Base-by-base conservation (phyloP, 129 eudicot species). In the Tanacetum coccineum region DNA sequence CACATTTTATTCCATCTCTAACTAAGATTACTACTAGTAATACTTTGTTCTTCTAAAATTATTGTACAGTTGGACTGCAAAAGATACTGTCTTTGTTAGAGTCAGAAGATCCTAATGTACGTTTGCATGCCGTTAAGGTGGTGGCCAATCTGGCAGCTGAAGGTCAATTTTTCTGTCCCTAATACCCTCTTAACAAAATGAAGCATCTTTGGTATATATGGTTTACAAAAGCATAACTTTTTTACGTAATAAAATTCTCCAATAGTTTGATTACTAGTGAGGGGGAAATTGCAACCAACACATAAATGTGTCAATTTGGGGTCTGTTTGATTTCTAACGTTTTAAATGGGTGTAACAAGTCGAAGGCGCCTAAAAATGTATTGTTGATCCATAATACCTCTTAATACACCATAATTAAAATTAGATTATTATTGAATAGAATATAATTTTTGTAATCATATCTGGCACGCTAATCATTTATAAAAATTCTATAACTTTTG, bases 141-240 rank as follows among this genome's bases (percentile, higher is more conserved):
- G 91, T 90, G 51, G 97, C 97, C 57, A 90, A 90, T 79, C 87
- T 90, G 64, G 97, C 97, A 64, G 97, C 97, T 70, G 95, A 90
- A 90, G 97, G 97, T 90, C 40, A 59, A 26, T 26, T 14, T 28
- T 59, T 17, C 30, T 26, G n/a, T 59, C 64, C 18, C 45, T 13
- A 28, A 4, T 6, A 59, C 64, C 39, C 44, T 26, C 63, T 59
- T 28, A 20, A 59, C 64, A 28, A 15, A 25, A 59, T 54, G 26
- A 21, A 55, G 5, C 60, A 55, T 10, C 3, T 26, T 55, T 25
- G 7, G 4, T 26, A 11, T 2, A 59, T 22, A 26, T 59, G 32
- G 30, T 28, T 59, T 59, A 1, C 14, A 14, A 17, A 5, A 14
- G 28, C n/a, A 59, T 26, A 59, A 26, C 10, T 26, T 36, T 57